These are phyloP conservation scores for Nitzschia inconspicua DNA, from an alignment of 108 stramenopile species.

Conservation along the genomic window DNA sequence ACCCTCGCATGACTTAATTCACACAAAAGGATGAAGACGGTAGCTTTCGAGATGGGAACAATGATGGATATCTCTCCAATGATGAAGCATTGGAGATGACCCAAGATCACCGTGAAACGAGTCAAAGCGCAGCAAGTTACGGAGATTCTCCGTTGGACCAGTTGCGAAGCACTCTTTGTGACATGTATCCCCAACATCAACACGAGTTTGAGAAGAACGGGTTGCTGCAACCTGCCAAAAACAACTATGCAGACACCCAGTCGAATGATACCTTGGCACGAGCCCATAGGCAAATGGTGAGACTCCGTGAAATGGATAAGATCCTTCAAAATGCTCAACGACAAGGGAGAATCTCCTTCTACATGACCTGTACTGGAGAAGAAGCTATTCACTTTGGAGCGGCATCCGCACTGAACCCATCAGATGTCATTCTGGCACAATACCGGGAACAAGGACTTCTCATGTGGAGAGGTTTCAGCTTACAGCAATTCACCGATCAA, in stretches of 20 bases:
- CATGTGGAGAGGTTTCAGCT: conserved; percentile 98
- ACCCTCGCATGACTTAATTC: conserved; percentile 1
- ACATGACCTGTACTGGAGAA: conserved; percentile 91
- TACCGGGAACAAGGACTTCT: conserved; percentile 95
- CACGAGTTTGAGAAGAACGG: conserved; percentile 31
- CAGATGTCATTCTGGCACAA: conserved; percentile 92
- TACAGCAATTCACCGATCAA: conserved; percentile 95
- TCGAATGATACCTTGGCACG: conserved; percentile 59
- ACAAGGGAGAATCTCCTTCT: conserved; percentile 95
- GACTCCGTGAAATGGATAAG: conserved; percentile 91
- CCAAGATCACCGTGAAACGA: neutral
- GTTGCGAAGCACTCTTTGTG: conserved; percentile 34
- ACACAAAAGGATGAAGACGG: conserved; percentile 65
- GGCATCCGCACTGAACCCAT: conserved; percentile 74
- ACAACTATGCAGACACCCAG: conserved; percentile 50
- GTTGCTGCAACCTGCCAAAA: conserved; percentile 32
- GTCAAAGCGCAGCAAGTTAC: neutral
- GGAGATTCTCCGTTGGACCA: conserved; percentile 11
- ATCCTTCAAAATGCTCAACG: conserved; percentile 96
- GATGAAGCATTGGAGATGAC: neutral
- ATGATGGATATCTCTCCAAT: conserved; percentile 5
- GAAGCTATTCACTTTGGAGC: conserved; percentile 92
- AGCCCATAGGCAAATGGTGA: conserved; percentile 83
- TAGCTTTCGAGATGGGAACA: conserved; percentile 42
- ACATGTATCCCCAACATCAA: conserved; percentile 40